Conservation (phyloP, 371 early-diverging fungal genomes). For the Mortierella sp. region DNA sequence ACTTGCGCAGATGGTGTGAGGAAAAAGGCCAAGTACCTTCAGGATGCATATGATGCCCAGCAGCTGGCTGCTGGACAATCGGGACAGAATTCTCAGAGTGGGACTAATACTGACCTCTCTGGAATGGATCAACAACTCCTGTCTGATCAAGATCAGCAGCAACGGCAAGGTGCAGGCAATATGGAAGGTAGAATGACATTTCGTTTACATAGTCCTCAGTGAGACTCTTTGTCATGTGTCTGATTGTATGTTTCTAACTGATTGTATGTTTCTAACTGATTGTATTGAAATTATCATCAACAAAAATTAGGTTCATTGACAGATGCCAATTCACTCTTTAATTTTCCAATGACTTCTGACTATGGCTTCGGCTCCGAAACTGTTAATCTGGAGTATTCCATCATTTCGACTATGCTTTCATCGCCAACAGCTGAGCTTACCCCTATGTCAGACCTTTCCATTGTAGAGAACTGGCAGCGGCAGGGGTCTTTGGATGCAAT, state of each 20-base stretch:
- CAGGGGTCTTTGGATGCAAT: conserved; percentile 40
- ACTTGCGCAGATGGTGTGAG: conserved; percentile 84
- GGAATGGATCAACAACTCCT: conserved; percentile 28
- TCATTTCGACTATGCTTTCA: conserved; percentile 86
- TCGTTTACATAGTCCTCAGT: not conserved
- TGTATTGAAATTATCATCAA: not conserved
- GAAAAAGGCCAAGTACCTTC: conserved; percentile 87
- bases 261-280: not conserved
- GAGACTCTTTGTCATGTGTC: not conserved
- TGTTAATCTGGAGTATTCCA: conserved; percentile 87
- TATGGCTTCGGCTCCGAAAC: conserved; percentile 86
- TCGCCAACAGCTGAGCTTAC: conserved; percentile 52
- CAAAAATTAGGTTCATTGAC: conserved; percentile 21
- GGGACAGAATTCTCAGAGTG: conserved; percentile 13
- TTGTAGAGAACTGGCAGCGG: conserved; percentile 45
- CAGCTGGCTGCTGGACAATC: conserved; percentile 40
- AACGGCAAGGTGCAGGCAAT: conserved; percentile 15
- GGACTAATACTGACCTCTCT: conserved; percentile 8
- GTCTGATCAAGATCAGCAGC: conserved; percentile 37
- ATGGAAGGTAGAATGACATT: conserved; percentile 23
- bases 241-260: not conserved
- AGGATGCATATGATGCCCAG: conserved; percentile 60
- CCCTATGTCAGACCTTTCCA: conserved; percentile 45
- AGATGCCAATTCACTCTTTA: conserved; percentile 39
- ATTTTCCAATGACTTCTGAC: conserved; percentile 52